Evolutionary conservation across 768 basidiomycete species (phyloP), one percentile per base, ranked within the genome.

Genomic region (Trametes cubensis): DNA sequence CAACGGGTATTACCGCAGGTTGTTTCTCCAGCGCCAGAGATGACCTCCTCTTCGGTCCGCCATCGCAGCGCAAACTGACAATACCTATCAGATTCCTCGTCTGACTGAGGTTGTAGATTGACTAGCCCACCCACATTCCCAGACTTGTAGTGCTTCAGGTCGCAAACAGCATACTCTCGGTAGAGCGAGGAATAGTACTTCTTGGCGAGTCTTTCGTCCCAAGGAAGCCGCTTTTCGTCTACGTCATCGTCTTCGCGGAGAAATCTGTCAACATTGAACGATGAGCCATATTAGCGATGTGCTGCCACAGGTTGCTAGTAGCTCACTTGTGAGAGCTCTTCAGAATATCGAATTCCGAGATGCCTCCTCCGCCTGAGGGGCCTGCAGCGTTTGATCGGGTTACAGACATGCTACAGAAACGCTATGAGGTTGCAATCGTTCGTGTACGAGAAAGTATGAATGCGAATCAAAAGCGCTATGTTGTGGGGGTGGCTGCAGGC

Each of bases 141-240:
- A 0, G 90, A 87, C 77, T 94, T 97, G 80, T 92, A 97, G 71
- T 98, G 96, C 77, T 98, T 98, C 62, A 98, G 78, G 75, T 98
- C 94, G 71, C 92, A 94, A 21, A 95, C 79, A 0, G 92, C 93
- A 68, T 88, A 98, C 74, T 98, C 95, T 64, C 93, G 89, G 73
- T 94, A 97, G 3, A 98, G 83, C 66, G 77, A 90, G 14, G 82
- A 78, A 69, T 98, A 95, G 77, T 95, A 98, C 68, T 95, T 95
- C 63, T 82, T 79, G 0, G 96, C 95, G 26, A 98, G 79, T 62
- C 86, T 80, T 49, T 95, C 92, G 69, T 95, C 87, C 92, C 94
- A 98, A 0, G 85, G 77, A 7, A 75, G 68, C 14, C 72, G 56
- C 48, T 74, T 73, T 2, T 72, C 67, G 4, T 74, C 71, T 4